Percentiles rank a stretch among this genome's conserved stretches.
Conservation (phyloP, 1,284 basidiomycete species). For the Tilletia horrida region DNA sequence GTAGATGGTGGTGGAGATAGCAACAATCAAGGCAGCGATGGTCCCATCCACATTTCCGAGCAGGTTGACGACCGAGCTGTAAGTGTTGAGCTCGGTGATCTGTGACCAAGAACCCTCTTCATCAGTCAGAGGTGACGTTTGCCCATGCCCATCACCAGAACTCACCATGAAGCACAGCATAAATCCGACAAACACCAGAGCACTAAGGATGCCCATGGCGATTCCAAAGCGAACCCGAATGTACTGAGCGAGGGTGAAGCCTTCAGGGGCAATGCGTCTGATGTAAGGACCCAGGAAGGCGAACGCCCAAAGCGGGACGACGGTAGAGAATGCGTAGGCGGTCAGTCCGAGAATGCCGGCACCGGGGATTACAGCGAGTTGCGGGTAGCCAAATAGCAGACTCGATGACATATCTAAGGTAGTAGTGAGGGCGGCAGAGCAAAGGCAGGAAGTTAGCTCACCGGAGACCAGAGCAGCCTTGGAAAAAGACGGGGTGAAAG, state of each 20-base stretch:
- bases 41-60: constrained; percentile 47
- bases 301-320: constrained; percentile 51
- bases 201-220: constrained; percentile 50
- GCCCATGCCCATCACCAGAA: not conserved
- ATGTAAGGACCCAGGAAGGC: constrained; percentile 53
- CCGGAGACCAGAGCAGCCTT: not conserved
- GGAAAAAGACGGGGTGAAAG: not conserved
- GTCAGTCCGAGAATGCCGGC: constrained; percentile 49
- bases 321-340: constrained; percentile 51
- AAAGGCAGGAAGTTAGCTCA: no score
- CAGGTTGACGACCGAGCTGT: constrained; percentile 43
- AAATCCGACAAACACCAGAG: constrained; percentile 48
- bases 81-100: constrained; percentile 54
- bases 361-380: constrained; percentile 52
- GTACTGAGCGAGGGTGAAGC: constrained; percentile 54
- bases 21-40: constrained; percentile 50
- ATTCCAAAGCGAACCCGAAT: constrained; percentile 52
- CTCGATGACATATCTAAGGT: not conserved
- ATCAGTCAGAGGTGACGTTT: not conserved
- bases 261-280: constrained; percentile 49
- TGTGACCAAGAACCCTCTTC: not conserved
- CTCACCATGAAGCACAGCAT: constrained; percentile 54
- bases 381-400: constrained; percentile 53
- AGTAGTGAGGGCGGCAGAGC: no score
- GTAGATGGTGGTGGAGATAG: constrained; percentile 52